Evolutionary conservation across 2,329 filamentous ascomycete species (phyloP), one percentile per base, ranked within the genome.

Genomic region (Fusarium vanettenii): DNA sequence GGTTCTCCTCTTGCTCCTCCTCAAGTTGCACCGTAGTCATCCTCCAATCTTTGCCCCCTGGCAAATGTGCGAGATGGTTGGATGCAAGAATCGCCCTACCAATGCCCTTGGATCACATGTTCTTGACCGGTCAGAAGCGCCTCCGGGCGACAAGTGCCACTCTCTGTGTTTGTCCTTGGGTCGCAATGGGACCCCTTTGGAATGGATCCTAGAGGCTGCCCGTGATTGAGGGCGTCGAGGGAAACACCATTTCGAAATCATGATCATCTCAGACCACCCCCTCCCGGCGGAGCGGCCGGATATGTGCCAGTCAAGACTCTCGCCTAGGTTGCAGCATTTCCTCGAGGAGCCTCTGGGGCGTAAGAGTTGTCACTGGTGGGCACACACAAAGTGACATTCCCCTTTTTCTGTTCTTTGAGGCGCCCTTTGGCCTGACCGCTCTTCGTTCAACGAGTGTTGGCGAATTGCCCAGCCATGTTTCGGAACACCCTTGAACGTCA

Each of bases 91-190:
- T 74, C 60, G 52, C 72, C 43, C 60, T 74, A 63, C 60, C 66
- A 64, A 50, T 70, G 22, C 55, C 56, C 50, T 59, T 27, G 60
- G 66, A 75, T 73, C 72, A 73, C 72, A 75, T 61, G 72, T 73
- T 74, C 62, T 64, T 39, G 31, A 64, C 72, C 72, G 70, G 72
- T 74, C 72, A 74, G 61, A 67, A 22, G 35, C 37, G 20, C 29
- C 55, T 48, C 52, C 37, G 62, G 48, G 60, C 72, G 69, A 74
- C 66, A 62, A 75, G 72, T 75, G 66, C 59, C 56, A 75, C 72
- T 74, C 62, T 67, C 31, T 62, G 25, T 59, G 48, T 63, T n/a
- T 57, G 52, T 65, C 55, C 50, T 64, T 27, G 35, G 39, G 48
- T 35, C 48, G 60, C 27, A 60, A 48, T 29, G 22, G 22, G 43